These are phyloP conservation scores for Phtheirospermum japonicum DNA, from an alignment of 257 asterid genomes.

Conservation along the genomic window DNA sequence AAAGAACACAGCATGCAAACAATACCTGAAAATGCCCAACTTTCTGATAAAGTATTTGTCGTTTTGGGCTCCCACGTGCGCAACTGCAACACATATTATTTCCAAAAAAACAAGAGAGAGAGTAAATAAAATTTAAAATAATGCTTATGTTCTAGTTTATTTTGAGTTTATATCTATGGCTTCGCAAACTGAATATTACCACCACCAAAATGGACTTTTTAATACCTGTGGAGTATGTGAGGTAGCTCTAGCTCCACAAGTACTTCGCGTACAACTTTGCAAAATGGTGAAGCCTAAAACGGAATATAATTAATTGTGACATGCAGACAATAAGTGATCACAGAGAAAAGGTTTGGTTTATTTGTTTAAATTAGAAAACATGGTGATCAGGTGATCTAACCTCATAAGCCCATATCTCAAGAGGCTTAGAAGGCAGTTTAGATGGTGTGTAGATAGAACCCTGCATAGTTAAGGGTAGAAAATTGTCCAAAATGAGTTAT, in stretches of 20 bases:
- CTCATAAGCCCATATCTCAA: conserved; percentile 95
- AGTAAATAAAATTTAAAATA: no score
- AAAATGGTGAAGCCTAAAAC: conserved; percentile 82
- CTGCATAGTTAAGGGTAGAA: conserved; percentile 42
- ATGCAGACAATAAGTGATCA: neutral
- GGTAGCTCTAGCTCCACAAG: conserved; percentile 93
- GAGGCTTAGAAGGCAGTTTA: conserved; percentile 82
- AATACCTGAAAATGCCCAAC: conserved; percentile 86
- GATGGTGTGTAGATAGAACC: conserved; percentile 69
- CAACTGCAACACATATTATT: conserved; percentile 49
- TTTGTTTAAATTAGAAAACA: neutral
- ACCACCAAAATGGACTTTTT: neutral
- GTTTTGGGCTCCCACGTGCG: conserved; percentile 92
- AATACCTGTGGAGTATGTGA: conserved; percentile 83
- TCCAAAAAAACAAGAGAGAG: neutral
- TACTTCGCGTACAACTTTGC: conserved; percentile 88
- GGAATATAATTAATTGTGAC: conserved; percentile 10
- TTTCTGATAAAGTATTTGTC: conserved; percentile 58
- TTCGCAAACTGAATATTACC: neutral
- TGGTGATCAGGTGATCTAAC: conserved; percentile 36
- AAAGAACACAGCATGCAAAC: neutral
- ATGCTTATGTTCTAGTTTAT: neutral
- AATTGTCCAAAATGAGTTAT: neutral
- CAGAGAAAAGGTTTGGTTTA: neutral
- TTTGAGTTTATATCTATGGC: neutral